A percentile compares a stretch with the other conserved stretches of the same genome.
Conservation (phyloP, 305 asterid species). For the Coffea humblotiana region DNA sequence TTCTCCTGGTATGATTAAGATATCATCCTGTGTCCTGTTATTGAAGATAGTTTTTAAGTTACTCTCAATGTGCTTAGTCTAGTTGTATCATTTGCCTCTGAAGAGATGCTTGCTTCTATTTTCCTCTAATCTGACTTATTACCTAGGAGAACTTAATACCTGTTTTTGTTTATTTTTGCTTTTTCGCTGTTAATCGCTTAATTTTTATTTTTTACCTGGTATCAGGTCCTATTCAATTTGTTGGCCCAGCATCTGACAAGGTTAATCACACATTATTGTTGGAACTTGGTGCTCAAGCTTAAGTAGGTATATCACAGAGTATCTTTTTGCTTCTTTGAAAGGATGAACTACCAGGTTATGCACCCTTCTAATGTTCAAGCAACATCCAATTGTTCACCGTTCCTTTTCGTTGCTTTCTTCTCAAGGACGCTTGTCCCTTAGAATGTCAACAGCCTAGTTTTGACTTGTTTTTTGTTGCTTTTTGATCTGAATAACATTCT, state of each 20-base stretch:
- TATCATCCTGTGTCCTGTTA: background rate
- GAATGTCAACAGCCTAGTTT: background rate
- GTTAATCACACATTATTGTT: constrained; percentile 77
- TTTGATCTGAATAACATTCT: too few relatives aligned
- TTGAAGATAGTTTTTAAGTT: background rate
- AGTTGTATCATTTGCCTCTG: background rate
- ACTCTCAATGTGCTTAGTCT: background rate
- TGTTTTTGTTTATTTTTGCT: background rate
- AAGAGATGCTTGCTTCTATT: background rate
- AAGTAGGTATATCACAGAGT: constrained; percentile 7
- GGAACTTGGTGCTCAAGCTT: constrained; percentile 74
- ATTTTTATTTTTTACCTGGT: background rate
- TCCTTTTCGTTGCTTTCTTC: background rate
- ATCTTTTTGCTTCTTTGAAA: background rate
- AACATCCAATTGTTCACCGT: background rate
- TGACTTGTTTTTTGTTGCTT: too few relatives aligned
- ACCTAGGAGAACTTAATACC: background rate
- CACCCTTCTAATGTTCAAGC: background rate
- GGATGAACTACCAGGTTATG: background rate
- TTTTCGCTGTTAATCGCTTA: background rate
- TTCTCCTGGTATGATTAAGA: constrained; percentile 60
- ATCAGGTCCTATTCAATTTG: constrained; percentile 90
- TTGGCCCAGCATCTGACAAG: constrained; percentile 66
- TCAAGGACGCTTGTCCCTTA: background rate
- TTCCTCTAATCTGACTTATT: background rate